Conservation (phyloP, 192 early-diverging fungal genomes). For the Coemansia sp. region DNA sequence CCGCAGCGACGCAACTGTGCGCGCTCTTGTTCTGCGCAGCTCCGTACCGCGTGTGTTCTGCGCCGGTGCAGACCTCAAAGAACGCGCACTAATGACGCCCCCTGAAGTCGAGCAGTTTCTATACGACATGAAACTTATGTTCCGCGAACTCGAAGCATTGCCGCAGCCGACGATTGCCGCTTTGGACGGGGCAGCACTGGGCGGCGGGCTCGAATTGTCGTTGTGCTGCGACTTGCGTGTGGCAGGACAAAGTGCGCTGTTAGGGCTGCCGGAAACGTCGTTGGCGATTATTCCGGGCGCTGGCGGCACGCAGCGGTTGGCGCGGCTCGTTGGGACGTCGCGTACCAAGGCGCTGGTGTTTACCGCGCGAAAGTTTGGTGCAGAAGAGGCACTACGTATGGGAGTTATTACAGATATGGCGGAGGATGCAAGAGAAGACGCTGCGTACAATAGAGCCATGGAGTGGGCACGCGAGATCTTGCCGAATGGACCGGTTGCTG, state of each 20-base stretch:
- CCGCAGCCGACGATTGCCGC: constrained; percentile 92
- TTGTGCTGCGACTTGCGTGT: constrained; percentile 87
- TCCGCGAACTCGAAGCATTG: constrained; percentile 80
- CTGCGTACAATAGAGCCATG: constrained; percentile 65
- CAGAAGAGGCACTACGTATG: constrained; percentile 62
- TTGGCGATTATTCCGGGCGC: constrained; percentile 97
- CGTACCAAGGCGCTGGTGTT: constrained; percentile 94
- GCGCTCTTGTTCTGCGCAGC: constrained; percentile 81
- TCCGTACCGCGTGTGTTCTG: constrained; percentile 83
- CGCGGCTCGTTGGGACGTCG: constrained; percentile 80
- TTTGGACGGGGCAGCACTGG: constrained; percentile 90
- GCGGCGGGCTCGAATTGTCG: constrained; percentile 90
- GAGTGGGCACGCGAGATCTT: constrained; percentile 78
- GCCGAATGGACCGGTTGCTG: constrained; percentile 80
- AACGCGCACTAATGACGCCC: constrained; percentile 76
- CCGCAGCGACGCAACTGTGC: constrained; percentile 59
- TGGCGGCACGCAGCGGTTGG: constrained; percentile 91
- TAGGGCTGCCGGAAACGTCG: constrained; percentile 90
- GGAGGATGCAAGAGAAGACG: constrained; percentile 26
- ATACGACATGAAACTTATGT: constrained; percentile 70
- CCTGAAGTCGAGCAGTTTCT: constrained; percentile 81
- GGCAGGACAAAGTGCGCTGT: constrained; percentile 73
- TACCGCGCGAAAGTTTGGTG: constrained; percentile 71
- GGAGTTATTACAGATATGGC: constrained; percentile 74
- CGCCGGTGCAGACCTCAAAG: constrained; percentile 95